Evolutionary conservation across 768 basidiomycete genomes (phyloP).

Genomic region (Suillus discolor): DNA sequence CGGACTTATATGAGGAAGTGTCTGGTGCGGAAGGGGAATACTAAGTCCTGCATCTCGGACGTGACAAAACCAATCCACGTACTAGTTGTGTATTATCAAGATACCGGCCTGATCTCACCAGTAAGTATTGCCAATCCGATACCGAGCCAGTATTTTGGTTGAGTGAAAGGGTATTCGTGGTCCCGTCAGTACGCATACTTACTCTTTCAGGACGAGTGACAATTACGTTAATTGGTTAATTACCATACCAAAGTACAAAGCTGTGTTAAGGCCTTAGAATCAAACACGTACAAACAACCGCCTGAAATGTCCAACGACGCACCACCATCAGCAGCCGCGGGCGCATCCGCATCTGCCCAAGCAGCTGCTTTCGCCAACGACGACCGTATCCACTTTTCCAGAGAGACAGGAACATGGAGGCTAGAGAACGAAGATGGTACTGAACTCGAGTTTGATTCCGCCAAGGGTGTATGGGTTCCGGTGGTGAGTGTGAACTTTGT

Average conservation of each 20-base stretch:
- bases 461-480: conserved; percentile 80
- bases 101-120: not conserved
- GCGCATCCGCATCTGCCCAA: conserved; percentile 56
- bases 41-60: not conserved
- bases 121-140: not conserved
- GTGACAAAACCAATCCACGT: not conserved
- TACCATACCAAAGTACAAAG: not conserved
- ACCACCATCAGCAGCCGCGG: conserved; percentile 52
- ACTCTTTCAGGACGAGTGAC: not conserved
- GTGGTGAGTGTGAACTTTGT: conserved; percentile 55
- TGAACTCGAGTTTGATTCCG: conserved; percentile 88
- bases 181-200: not conserved
- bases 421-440: conserved; percentile 87
- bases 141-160: not conserved
- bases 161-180: not conserved
- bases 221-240: not conserved
- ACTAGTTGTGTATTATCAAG: not conserved
- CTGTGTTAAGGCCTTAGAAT: conserved; percentile 15
- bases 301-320: conserved; percentile 33
- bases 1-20: not conserved
- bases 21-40: not conserved
- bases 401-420: conserved; percentile 76
- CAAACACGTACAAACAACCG: conserved; percentile 45
- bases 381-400: conserved; percentile 81
- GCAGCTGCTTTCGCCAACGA: conserved; percentile 78